Conservation (phyloP, 2,329 filamentous ascomycete genomes). For the Chaetomium sp. region DNA sequence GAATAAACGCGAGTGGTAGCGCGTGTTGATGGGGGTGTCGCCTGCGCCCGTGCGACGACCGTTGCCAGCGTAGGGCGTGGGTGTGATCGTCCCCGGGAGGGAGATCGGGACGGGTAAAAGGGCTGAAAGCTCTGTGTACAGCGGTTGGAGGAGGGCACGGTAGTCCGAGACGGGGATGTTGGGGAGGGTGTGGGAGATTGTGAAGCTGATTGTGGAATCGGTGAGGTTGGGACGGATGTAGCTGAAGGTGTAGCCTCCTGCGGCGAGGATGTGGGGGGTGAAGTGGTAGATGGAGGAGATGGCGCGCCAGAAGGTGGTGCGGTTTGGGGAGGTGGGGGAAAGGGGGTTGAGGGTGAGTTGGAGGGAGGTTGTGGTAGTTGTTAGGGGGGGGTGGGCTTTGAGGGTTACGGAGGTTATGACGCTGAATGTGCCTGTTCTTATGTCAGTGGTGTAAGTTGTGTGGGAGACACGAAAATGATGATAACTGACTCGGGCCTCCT, state of each 20-base stretch:
- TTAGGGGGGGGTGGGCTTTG: slow-evolving; percentile 23
- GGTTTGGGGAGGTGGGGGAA: slow-evolving; percentile 3
- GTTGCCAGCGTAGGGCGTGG: slow-evolving; percentile 16
- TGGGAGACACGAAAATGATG: no score
- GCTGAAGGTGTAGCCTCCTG: slow-evolving; percentile 23
- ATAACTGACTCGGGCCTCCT: no score
- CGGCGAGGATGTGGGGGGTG: slow-evolving; percentile 18
- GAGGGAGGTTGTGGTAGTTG: slow-evolving; percentile 12
- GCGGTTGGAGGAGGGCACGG: slow-evolving; percentile 26
- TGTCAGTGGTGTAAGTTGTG: no score
- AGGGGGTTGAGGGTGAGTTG: slow-evolving; percentile 16
- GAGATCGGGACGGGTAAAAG: slow-evolving; percentile 24
- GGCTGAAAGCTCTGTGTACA: slow-evolving; percentile 28
- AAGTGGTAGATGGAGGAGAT: slow-evolving; percentile 22
- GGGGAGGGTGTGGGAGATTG: slow-evolving; percentile 21
- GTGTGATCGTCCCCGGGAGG: slow-evolving; percentile 4
- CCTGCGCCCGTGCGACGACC: slow-evolving; percentile 13
- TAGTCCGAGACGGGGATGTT: slow-evolving; percentile 27
- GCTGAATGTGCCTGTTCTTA: slow-evolving; percentile 21
- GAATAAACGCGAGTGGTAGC: slow-evolving; percentile 26
- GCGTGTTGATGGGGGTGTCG: slow-evolving; percentile 18
- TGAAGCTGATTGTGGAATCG: slow-evolving; percentile 24
- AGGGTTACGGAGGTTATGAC: slow-evolving; percentile 24
- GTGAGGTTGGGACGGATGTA: slow-evolving; percentile 24
- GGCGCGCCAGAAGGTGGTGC: slow-evolving; percentile 23